Percentiles rank a stretch among this genome's conserved stretches.
phyloP scores from a whole-genome alignment of 208 protist genomes.

The Leishmania gerbilli region DNA sequence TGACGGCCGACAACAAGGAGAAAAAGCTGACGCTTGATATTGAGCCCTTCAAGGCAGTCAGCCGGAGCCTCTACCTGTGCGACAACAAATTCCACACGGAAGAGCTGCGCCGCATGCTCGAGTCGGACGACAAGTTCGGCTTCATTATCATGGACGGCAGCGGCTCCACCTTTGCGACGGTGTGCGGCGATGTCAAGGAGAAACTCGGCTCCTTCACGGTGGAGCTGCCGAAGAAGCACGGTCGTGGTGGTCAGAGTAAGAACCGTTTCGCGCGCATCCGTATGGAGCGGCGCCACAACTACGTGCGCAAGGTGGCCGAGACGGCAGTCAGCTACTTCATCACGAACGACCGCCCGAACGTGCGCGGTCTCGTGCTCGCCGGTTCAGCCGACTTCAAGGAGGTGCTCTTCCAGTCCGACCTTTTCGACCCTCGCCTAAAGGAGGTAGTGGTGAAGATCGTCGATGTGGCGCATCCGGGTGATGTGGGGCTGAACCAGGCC shows the following conservation, averaged over 20 bases:
- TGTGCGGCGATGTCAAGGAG: constrained; percentile 97
- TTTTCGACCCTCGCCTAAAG: constrained; percentile 98
- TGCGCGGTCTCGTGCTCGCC: constrained; percentile 99
- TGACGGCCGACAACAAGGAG: constrained; percentile 99
- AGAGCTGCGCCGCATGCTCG: constrained; percentile 97
- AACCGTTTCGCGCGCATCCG: constrained; percentile 99
- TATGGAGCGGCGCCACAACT: constrained; percentile 99
- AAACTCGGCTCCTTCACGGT: constrained; percentile 99
- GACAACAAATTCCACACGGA: constrained; percentile 99
- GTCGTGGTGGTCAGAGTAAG: constrained; percentile 99
- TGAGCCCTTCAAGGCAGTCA: constrained; percentile 99
- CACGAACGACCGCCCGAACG: constrained; percentile 97
- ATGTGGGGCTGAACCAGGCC: constrained; percentile 99
- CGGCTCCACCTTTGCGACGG: constrained; percentile 96
- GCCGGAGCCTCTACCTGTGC: constrained; percentile 98
- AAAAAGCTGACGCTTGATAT: constrained; percentile 99
- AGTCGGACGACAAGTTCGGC: constrained; percentile 99
- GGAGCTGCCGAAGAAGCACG: constrained; percentile 99
- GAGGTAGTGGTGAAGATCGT: constrained; percentile 99
- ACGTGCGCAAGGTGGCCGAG: constrained; percentile 99
- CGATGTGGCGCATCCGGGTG: constrained; percentile 99
- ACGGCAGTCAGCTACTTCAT: constrained; percentile 98
- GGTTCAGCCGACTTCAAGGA: constrained; percentile 99
- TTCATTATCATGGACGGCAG: constrained; percentile 99
- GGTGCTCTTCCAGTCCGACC: constrained; percentile 95